A percentile compares a stretch with the other conserved stretches of the same genome.
Conservation (phyloP, 23 red algal species). For the Gracilaria gracilis region DNA sequence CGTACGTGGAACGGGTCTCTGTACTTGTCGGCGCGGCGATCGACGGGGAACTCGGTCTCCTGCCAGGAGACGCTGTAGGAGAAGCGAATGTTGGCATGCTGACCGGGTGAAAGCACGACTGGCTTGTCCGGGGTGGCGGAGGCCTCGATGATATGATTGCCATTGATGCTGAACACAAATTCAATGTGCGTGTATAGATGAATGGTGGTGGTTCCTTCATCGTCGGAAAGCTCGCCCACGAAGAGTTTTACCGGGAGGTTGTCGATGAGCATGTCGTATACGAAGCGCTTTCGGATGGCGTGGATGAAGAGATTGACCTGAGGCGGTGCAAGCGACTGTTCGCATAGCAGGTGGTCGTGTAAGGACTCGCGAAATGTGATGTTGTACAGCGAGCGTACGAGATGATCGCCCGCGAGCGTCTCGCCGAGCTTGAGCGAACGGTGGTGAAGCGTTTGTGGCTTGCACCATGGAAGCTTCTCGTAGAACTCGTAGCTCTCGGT, state of each 20-base stretch:
- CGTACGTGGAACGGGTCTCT: constrained; percentile 61
- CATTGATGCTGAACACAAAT: constrained; percentile 53
- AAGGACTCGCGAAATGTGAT: constrained; percentile 29
- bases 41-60: constrained; percentile 69
- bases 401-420: constrained; percentile 67
- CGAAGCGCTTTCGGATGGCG: constrained; percentile 65
- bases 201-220: constrained; percentile 23
- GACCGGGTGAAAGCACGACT: constrained; percentile 33
- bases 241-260: constrained; percentile 71
- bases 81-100: constrained; percentile 58
- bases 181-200: constrained; percentile 72
- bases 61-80: constrained; percentile 59
- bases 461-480: constrained; percentile 68
- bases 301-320: constrained; percentile 41
- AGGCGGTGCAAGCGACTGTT: constrained; percentile 41
- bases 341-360: constrained; percentile 37
- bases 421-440: constrained; percentile 67
- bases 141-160: constrained; percentile 62
- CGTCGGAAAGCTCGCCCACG: constrained; percentile 63
- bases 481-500: constrained; percentile 73
- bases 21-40: constrained; percentile 63
- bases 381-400: constrained; percentile 60
- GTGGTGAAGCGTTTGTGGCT: constrained; percentile 48
- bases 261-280: constrained; percentile 71
- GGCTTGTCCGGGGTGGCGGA: constrained; percentile 62